phyloP scores from a whole-genome alignment of 2,329 filamentous ascomycete species.

The Fusarium sarcochroum region DNA sequence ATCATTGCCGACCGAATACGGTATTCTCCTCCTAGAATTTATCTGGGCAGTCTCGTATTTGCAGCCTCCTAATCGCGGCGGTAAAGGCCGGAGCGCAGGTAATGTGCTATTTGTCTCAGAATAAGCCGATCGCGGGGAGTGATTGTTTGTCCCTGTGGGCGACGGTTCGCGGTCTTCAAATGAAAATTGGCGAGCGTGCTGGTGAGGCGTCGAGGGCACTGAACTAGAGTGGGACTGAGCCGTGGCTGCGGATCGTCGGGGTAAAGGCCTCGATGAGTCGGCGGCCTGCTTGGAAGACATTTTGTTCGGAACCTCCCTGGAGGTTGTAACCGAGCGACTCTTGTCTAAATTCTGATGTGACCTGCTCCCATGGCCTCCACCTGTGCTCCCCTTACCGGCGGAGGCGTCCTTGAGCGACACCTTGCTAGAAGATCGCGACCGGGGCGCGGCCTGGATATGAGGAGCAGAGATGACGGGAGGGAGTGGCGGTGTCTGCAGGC shows the following conservation, averaged over 20 bases:
- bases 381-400: conserved; percentile 61
- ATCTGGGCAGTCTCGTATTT: conserved; percentile 91
- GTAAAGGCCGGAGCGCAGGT: conserved; percentile 76
- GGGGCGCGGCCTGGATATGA: conserved; percentile 68
- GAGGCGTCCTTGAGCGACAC: conserved; percentile 68
- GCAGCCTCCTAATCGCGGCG: conserved; percentile 74
- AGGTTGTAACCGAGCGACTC: conserved; percentile 73
- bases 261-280: conserved; percentile 51
- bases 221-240: conserved; percentile 79
- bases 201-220: conserved; percentile 92
- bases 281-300: conserved; percentile 63
- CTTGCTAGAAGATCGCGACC: conserved; percentile 72
- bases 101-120: conserved; percentile 87
- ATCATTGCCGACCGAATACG: conserved; percentile 90
- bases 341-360: conserved; percentile 68
- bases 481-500: conserved; percentile 69
- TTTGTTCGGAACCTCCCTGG: conserved; percentile 67
- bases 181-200: conserved; percentile 86
- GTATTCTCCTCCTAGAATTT: conserved; percentile 87
- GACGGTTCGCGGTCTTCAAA: conserved; percentile 85
- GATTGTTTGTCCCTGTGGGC: conserved; percentile 80
- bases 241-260: conserved; percentile 50
- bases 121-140: conserved; percentile 90
- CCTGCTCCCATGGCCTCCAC: conserved; percentile 77
- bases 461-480: conserved; percentile 69